Base-by-base conservation (phyloP, 2,329 filamentous ascomycete species). In the Aspergillus floridensis region DNA sequence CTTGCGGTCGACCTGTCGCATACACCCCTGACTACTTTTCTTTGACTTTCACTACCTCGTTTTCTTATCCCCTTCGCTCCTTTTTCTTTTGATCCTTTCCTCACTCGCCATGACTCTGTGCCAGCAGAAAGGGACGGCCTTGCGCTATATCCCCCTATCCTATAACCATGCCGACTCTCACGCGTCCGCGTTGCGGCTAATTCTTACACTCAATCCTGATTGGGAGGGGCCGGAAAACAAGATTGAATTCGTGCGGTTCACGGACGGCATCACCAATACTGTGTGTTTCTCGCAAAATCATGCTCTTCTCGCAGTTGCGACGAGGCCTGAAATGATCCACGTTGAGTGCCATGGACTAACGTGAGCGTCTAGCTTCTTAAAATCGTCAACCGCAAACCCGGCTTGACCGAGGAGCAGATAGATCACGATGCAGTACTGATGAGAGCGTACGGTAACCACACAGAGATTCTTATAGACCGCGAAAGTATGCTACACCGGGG, bases 231-330 rank as follows among this genome's bases (percentile, higher is more conserved):
- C 84, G 38, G 86, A 88, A 65, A 89, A 90, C 59, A 85, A 88
- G 48, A 84, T 99, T 68, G 88, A 95, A 70, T 91, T 98, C 72
- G 84, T 92, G 66, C 88, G 90, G 65, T 99, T 98, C 80, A 99
- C 92, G 44, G 95, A 99, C 71, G 95, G 95, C 72, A 99, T 98
- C 79, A 99, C 95, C 66, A 99, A 99, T 78, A 98, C 93, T 65
- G 84, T 86, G 78, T 66, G 83, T 81, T 52, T 12, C 24, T 19
- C 19, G 47, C 24, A 24, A 19, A 19, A 44, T 1, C 16, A 58
- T 26, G 38, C 32, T 51, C 19, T 35, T 41, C 22, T 50, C 16
- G 41, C 29, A 29, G 53, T 49, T 47, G 32, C 44, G 46, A 49
- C 26, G 41, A 26, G 48, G 19, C 10, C 8, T 44, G 38, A 19